phyloP scores from a whole-genome alignment of 2,329 filamentous ascomycete genomes.

The Monilinia aucupariae region DNA sequence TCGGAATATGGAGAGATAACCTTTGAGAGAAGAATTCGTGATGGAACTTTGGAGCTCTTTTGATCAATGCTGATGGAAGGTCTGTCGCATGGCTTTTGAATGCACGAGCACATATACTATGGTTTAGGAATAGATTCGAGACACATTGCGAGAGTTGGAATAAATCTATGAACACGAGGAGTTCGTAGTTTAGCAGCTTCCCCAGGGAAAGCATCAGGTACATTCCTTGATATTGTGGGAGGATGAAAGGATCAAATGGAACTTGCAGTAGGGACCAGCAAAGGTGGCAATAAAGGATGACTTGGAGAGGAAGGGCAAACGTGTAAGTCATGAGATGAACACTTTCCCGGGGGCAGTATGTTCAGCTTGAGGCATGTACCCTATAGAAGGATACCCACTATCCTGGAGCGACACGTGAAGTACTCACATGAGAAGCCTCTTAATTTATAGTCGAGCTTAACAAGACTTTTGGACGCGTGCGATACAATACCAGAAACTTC shows the following conservation, averaged over 20 bases:
- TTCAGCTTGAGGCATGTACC: neutral
- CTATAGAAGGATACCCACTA: neutral
- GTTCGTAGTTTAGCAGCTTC: neutral
- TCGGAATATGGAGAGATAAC: neutral
- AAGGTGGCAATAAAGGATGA: too few relatives aligned
- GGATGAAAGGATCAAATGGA: neutral
- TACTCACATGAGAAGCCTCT: neutral
- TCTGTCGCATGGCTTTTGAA: neutral
- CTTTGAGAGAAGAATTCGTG: constrained; percentile 6
- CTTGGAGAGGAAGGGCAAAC: neutral
- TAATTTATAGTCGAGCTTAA: neutral
- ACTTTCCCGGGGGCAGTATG: neutral
- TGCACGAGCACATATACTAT: neutral
- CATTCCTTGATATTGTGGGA: neutral
- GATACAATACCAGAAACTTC: neutral
- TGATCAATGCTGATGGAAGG: neutral
- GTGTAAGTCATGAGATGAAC: neutral
- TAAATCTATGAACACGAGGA: neutral
- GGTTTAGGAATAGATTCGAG: neutral
- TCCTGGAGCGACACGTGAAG: neutral
- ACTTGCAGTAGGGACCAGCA: neutral
- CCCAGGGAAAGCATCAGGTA: neutral
- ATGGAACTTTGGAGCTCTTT: constrained; percentile 9
- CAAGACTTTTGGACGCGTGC: neutral
- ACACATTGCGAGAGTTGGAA: neutral